Conservation (phyloP, 2,329 filamentous ascomycete species). For the Hypoxylon sp. region DNA sequence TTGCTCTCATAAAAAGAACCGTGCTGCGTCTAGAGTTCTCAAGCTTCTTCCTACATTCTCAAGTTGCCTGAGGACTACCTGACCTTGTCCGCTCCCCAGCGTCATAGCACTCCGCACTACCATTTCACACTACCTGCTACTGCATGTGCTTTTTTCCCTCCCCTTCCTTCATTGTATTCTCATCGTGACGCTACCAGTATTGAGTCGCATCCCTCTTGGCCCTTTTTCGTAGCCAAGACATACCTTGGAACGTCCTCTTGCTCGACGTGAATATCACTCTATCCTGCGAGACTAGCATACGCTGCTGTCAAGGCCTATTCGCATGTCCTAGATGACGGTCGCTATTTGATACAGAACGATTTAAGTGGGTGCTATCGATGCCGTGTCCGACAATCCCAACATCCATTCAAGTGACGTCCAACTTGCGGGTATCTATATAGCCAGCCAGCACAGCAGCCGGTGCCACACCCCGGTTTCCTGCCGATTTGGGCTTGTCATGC, state of each 20-base stretch:
- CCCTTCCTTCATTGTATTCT: not conserved
- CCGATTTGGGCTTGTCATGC: constrained; percentile 53
- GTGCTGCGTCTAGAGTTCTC: not conserved
- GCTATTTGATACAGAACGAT: not conserved
- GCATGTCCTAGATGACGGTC: not conserved
- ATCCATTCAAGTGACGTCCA: not conserved
- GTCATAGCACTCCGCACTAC: constrained; percentile 1
- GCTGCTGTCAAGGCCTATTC: not conserved
- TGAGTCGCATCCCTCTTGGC: not conserved
- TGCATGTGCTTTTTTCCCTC: constrained; percentile 1
- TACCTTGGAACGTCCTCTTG: too few relatives aligned
- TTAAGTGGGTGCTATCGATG: not conserved
- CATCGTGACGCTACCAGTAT: not conserved
- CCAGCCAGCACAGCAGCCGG: too few relatives aligned
- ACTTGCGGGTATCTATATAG: too few relatives aligned
- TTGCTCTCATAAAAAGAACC: constrained; percentile 17
- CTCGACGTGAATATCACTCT: too few relatives aligned
- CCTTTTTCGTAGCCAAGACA: constrained; percentile 1
- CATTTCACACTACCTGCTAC: not conserved
- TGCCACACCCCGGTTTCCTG: too few relatives aligned
- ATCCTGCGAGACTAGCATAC: too few relatives aligned
- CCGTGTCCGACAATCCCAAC: not conserved
- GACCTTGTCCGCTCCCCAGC: not conserved
- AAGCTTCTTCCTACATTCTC: constrained; percentile 1
- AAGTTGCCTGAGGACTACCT: not conserved